Base-by-base conservation (phyloP, 1,284 basidiomycete species). In the Cerrena zonata region DNA sequence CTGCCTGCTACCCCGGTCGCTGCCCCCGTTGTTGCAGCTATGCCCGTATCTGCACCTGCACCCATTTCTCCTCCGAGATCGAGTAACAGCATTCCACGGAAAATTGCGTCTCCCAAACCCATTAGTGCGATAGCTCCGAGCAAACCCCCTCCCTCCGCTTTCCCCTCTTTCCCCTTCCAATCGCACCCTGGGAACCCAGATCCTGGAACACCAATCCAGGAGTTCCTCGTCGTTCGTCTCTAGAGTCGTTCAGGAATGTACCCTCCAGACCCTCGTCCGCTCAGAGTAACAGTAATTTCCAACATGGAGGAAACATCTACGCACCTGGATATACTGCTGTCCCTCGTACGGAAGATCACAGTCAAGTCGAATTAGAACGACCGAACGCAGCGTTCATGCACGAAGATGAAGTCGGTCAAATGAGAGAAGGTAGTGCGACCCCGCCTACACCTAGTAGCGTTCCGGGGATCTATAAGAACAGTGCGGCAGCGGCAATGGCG, bases 131-230 rank as follows among this genome's bases (percentile, higher is more conserved):
- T 34, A 13, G 11, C 26, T 7, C 4, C 45, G 21, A 40, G 45
- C 30, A 34, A 34, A 30, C 50, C 62, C 5, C 55, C 58, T 50
- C 49, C 70, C 67, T 27, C 80, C 74, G 1, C 79, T 75, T 21
- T 78, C 74, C 15, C 41, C 23, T 66, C 78, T 2, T 83, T 75
- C 53, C 77, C 78, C 12, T 81, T 80, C 73, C 79, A 81, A 59
- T 72, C 75, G 0, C 74, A 84, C 58, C 71, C 76, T 1, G 80
- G 83, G 10, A 84, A 83, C 60, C 78, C 81, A 1, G 83, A 84
- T 56, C 76, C 69, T 11, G 64, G 67, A 44, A 65, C 62, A 23
- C 72, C 69, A 39, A 64, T 77, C 52, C 77, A 76, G 71, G 69
- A 21, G 45, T 66, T 13, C 56, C 63, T 5, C 63, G 69, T 3